Evolutionary conservation across 306 rosid genomes (phyloP).

Genomic region (Heteromeles arbutifolia): DNA sequence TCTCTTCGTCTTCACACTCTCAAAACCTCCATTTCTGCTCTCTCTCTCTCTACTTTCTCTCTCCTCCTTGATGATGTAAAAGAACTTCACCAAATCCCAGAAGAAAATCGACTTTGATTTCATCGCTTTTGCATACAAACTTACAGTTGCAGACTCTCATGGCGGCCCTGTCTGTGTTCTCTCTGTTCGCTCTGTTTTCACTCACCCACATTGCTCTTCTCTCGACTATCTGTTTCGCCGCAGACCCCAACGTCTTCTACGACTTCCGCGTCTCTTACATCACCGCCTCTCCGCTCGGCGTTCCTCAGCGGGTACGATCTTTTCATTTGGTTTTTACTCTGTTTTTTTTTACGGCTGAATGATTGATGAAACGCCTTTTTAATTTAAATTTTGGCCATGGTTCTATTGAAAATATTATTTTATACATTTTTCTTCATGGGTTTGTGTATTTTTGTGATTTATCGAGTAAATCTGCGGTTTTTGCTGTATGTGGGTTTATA

Average conservation of each 20-base stretch:
- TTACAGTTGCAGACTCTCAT: not conserved
- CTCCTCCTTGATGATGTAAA: slow-evolving; percentile 3
- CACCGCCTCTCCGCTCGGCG: slow-evolving; percentile 74
- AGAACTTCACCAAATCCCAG: not conserved
- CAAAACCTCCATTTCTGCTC: not conserved
- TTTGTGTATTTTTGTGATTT: not conserved
- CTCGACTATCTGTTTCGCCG: slow-evolving; percentile 40
- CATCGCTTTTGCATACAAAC: not conserved
- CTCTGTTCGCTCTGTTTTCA: slow-evolving; percentile 34
- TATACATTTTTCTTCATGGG: not conserved
- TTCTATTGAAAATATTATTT: not conserved
- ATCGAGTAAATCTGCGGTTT: not conserved
- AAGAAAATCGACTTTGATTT: not conserved
- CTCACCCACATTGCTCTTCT: slow-evolving; percentile 33
- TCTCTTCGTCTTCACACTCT: not conserved
- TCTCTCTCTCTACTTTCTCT: not conserved
- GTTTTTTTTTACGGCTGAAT: not conserved
- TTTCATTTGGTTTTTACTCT: slow-evolving; percentile 5
- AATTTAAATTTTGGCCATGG: not conserved
- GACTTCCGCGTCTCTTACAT: slow-evolving; percentile 57
- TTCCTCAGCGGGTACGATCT: slow-evolving; percentile 59
- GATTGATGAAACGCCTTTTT: not conserved
- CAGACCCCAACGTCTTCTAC: slow-evolving; percentile 46
- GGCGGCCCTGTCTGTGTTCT: slow-evolving; percentile 33
- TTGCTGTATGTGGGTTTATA: not conserved